These are phyloP conservation scores for Ascochyta viciae-villosae DNA, from an alignment of 2,329 filamentous ascomycete species.

Conservation along the genomic window DNA sequence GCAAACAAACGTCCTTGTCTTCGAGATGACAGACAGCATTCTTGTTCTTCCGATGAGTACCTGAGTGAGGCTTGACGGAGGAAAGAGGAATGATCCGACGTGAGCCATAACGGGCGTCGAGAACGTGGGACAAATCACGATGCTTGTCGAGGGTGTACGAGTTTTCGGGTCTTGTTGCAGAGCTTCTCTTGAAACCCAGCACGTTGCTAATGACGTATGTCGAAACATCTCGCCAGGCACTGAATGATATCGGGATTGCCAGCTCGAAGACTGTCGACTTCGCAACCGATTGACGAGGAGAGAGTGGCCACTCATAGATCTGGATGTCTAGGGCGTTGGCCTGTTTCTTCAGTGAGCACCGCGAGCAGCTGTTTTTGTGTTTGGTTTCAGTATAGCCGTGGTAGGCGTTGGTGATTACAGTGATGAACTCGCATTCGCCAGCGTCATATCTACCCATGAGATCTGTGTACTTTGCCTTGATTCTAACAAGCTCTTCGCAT, in stretches of 20 bases:
- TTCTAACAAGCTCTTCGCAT: slow-evolving; percentile 23
- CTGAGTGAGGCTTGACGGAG: slow-evolving; percentile 44
- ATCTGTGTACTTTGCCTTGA: slow-evolving; percentile 20
- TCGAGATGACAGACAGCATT: slow-evolving; percentile 32
- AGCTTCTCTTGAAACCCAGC: slow-evolving; percentile 32
- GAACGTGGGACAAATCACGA: slow-evolving; percentile 9
- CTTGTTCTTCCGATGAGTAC: slow-evolving; percentile 45
- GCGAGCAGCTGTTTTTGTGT: slow-evolving; percentile 23
- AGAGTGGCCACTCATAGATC: slow-evolving; percentile 65
- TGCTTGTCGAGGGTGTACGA: slow-evolving; percentile 25
- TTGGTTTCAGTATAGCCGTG: slow-evolving; percentile 9
- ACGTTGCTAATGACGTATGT: slow-evolving; percentile 52
- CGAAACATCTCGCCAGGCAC: slow-evolving; percentile 59
- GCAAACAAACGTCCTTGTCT: slow-evolving; percentile 52
- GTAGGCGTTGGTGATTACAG: slow-evolving; percentile 2
- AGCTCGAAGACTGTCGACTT: slow-evolving; percentile 64
- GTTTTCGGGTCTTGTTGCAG: neutral
- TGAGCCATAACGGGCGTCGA: neutral
- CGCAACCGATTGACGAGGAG: slow-evolving; percentile 35
- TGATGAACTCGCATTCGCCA: slow-evolving; percentile 19
- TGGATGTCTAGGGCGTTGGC: slow-evolving; percentile 54
- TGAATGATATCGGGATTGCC: slow-evolving; percentile 50
- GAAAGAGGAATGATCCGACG: slow-evolving; percentile 48
- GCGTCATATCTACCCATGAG: slow-evolving; percentile 22
- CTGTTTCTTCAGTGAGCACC: slow-evolving; percentile 40